Evolutionary conservation across 805 yeast species (phyloP).

Genomic region (Grigorovia transvaalensis): DNA sequence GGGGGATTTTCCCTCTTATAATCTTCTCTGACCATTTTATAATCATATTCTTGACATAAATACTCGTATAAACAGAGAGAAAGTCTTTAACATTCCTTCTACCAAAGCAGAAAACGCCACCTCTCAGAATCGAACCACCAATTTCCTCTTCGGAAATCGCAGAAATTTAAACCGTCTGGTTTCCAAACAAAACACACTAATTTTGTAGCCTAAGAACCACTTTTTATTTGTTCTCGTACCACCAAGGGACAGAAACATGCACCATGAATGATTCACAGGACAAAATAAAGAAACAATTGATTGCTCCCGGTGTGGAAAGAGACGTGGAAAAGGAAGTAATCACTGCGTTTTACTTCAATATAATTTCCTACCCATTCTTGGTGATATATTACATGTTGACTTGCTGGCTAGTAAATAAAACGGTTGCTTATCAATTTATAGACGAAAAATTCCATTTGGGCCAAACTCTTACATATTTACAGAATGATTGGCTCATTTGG

Average conservation of each 20-base stretch:
- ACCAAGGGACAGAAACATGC: neutral
- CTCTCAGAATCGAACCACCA: too few species aligned
- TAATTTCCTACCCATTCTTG: constrained; percentile 26
- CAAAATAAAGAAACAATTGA: constrained; percentile 6
- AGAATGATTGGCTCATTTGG: constrained; percentile 57
- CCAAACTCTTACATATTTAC: constrained; percentile 62
- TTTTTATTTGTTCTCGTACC: neutral
- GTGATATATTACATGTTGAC: constrained; percentile 18
- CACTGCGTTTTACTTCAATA: constrained; percentile 25
- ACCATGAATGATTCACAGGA: neutral
- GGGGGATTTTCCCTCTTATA: neutral
- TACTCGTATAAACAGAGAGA: neutral
- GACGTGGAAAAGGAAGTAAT: constrained; percentile 23
- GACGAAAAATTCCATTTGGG: constrained; percentile 79
- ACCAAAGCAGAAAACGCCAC: too few species aligned
- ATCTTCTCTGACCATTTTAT: neutral
- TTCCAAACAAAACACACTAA: neutral
- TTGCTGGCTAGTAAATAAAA: constrained; percentile 22
- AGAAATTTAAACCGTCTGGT: neutral
- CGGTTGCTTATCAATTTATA: constrained; percentile 29
- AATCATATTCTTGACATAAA: neutral
- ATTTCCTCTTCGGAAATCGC: too few species aligned
- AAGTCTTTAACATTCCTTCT: too few species aligned
- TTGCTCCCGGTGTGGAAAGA: constrained; percentile 23
- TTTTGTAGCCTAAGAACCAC: too few species aligned